Conservation (phyloP, 345 rosid species). For the Bruguiera parviflora region DNA sequence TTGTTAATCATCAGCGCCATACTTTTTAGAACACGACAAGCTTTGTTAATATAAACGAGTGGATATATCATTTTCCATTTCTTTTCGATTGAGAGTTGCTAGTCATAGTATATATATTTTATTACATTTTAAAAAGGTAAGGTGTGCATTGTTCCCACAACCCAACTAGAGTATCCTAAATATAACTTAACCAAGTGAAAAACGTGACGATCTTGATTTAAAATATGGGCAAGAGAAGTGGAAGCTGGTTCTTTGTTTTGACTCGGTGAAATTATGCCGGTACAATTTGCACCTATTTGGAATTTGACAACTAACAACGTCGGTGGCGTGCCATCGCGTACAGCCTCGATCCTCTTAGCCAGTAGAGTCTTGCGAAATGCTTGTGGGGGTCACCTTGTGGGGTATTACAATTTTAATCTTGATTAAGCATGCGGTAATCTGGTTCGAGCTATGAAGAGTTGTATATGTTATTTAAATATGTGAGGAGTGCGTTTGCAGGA, state of each 20-base stretch:
- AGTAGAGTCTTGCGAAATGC: neutral
- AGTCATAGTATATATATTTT: too few species aligned
- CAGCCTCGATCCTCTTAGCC: neutral
- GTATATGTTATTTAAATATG: neutral
- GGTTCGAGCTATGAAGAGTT: neutral
- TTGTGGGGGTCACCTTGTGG: conserved; percentile 2
- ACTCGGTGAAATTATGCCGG: too few species aligned
- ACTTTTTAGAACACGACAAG: too few species aligned
- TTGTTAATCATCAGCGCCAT: too few species aligned
- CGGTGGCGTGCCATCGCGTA: conserved; percentile 3
- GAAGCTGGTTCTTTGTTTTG: neutral
- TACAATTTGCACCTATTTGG: too few species aligned
- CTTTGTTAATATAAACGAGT: too few species aligned
- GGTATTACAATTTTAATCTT: neutral
- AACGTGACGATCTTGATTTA: neutral
- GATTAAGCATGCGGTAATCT: neutral
- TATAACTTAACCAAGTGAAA: too few species aligned
- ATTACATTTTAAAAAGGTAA: too few species aligned
- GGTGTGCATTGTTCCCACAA: too few species aligned
- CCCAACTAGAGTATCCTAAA: too few species aligned
- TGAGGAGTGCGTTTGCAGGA: neutral
- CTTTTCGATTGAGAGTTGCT: too few species aligned
- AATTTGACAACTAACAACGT: neutral
- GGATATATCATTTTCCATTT: too few species aligned
- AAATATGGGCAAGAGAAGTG: neutral